Conservation (phyloP, 306 rosid species). For the Cucurbita argyrosperma region DNA sequence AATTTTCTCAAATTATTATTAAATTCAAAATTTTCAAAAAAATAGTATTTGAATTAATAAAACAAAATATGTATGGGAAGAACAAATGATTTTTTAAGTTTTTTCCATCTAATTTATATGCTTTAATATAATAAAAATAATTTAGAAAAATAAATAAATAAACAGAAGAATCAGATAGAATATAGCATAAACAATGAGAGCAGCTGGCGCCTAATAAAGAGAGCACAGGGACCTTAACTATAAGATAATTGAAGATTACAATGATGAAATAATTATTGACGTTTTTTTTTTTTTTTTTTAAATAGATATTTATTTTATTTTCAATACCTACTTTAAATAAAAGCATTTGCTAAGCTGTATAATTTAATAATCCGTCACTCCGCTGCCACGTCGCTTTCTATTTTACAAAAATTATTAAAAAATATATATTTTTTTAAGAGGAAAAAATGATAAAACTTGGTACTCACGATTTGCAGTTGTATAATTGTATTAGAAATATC, state of each 20-base stretch:
- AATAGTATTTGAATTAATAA: too few relatives aligned
- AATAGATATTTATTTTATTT: neutral
- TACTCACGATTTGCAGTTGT: too few relatives aligned
- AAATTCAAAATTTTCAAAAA: too few relatives aligned
- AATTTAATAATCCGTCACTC: neutral
- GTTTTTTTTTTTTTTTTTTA: neutral
- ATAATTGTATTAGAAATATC: too few relatives aligned
- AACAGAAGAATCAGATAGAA: too few relatives aligned
- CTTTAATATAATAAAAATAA: too few relatives aligned
- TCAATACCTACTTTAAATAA: neutral
- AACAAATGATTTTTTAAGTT: too few relatives aligned
- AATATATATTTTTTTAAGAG: neutral
- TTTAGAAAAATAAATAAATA: too few relatives aligned
- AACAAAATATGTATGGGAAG: too few relatives aligned
- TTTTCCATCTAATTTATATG: too few relatives aligned
- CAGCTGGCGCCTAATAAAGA: neutral
- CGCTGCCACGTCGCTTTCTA: neutral
- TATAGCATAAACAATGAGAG: neutral
- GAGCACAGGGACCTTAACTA: neutral
- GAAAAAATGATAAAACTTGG: neutral
- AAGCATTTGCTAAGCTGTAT: neutral
- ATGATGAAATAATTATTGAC: neutral
- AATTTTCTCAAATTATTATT: too few relatives aligned
- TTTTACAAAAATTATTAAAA: neutral
- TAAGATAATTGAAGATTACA: neutral